phyloP scores from a whole-genome alignment of 495 filamentous ascomycete species.

The Penicillium fimorum region DNA sequence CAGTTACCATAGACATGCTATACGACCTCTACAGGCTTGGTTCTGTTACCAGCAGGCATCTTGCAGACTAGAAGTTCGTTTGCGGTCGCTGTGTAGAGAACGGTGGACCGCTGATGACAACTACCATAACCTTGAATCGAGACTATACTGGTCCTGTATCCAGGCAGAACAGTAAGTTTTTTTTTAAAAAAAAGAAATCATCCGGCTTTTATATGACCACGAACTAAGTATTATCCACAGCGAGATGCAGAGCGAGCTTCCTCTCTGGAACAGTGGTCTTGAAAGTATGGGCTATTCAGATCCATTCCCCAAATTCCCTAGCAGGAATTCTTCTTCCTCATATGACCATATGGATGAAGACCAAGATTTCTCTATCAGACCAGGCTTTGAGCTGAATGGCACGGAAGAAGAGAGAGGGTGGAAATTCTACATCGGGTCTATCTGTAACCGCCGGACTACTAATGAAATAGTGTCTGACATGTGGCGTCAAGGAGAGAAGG shows the following conservation, averaged over 20 bases:
- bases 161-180: constrained; percentile 27
- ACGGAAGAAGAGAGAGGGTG: constrained; percentile 27
- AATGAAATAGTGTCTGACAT: constrained; percentile 29
- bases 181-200: no score
- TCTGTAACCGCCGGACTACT: constrained; percentile 28
- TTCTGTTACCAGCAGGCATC: constrained; percentile 33
- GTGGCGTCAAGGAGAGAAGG: constrained; percentile 25
- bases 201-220: background rate
- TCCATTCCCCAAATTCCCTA: constrained; percentile 21
- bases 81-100: constrained; percentile 25
- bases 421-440: constrained; percentile 29
- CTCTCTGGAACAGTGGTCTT: constrained; percentile 29
- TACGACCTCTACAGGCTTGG: constrained; percentile 29
- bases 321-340: constrained; percentile 10
- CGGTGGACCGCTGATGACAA: constrained; percentile 26
- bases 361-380: background rate
- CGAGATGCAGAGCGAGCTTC: constrained; percentile 29
- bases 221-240: constrained; percentile 10
- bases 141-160: constrained; percentile 33
- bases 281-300: constrained; percentile 24
- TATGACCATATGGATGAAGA: constrained; percentile 19
- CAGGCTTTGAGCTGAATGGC: constrained; percentile 8
- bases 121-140: constrained; percentile 29
- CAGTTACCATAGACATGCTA: constrained; percentile 24
- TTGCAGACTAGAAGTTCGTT: constrained; percentile 28